Base-by-base conservation (phyloP, 805 yeast genomes). In the Candida ascalaphidarum region DNA sequence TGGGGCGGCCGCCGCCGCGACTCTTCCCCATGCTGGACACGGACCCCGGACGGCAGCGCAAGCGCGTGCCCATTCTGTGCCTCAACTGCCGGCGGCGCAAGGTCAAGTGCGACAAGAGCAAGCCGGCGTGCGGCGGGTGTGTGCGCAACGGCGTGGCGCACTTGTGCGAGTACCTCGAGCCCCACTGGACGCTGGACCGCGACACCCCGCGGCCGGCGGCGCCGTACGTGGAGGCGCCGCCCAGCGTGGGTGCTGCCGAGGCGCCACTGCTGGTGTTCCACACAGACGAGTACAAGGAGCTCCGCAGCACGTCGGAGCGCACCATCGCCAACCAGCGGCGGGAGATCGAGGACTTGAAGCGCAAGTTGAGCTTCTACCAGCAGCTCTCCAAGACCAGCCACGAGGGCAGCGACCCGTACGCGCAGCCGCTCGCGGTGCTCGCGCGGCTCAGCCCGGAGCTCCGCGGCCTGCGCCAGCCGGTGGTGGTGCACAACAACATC, bases 41-140 rank as follows among this genome's bases (percentile, higher is more conserved):
- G 18, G 18, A n/a, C n/a, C n/a, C n/a, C n/a, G 18, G 18, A 22
- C 27, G 37, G 18, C 32, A 23, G 12, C 43, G 68, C 24, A 49
- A 50, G 25, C 41, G 68, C 16, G 64, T 55, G 1, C 68, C 69
- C 3, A 40, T 61, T 11, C 45, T 64, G 17, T 62, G 69, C 34
- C 42, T 57, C 23, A 54, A 54, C 29, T 62, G 69, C 37, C 51
- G 61, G 32, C 50, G 50, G 25, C 35, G 69, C 10, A 61, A 61
- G 39, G 69, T 62, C 39, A 59, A 57, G 33, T 62, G 69, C 42
- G 69, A 62, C 35, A 59, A 58, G 29, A 52, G 34, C 13, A 45
- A 48, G 27, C 69, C 69, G 3, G 44, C 57, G 5, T 62, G 69
- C 37, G 49, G 59, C 3, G 66, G 65, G 5, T 62, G 69, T 40